Base-by-base conservation (phyloP, 2,329 filamentous ascomycete genomes). In the Dichotomopilus funicola region DNA sequence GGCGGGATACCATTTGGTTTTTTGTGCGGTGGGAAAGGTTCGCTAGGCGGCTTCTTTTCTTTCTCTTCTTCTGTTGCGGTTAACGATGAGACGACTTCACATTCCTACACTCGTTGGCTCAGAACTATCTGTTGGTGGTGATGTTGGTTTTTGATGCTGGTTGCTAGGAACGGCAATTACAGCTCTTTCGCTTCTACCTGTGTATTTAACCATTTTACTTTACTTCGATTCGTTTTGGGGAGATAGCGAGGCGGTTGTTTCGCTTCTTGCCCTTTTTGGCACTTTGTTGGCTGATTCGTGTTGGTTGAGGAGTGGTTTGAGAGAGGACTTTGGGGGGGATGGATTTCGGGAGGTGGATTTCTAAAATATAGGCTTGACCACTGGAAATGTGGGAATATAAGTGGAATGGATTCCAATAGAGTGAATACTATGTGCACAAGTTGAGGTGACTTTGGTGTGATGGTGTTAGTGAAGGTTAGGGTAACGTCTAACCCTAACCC, bases 211-310 rank as follows among this genome's bases (percentile, higher is more conserved):
- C 6, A 38, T 47, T 49, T 50, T 47, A 31, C 47, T 49, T 50
- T 47, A 31, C 27, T 59, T 58, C 53, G 45, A 57, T 60, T 60
- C 58, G 36, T 57, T 48, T 11, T 33, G 41, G 54, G 50, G 27
- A 48, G 40, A n/a, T 27, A 33, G 44, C 33, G 37, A 41, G 49
- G 19, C 19, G 19, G 19, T 27, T 27, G 19, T 27, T 27, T n/a
- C 19, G 31, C 36, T 46, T 10, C 19, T 37, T 38, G 19, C 19
- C 19, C 19, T 27, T 27, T 27, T 27, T 13, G 11, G 10, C 9
- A 12, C 49, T 51, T 36, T 33, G 41, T 38, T 27, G 54, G 40
- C 54, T 49, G 38, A n/a, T 41, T 47, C 19, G 19, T 27, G 19
- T 27, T 37, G 49, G 46, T 13, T 36, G 41, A 35, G 45, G 47